These are phyloP conservation scores for Lophium mytilinum DNA, from an alignment of 495 filamentous ascomycete species.

Conservation along the genomic window DNA sequence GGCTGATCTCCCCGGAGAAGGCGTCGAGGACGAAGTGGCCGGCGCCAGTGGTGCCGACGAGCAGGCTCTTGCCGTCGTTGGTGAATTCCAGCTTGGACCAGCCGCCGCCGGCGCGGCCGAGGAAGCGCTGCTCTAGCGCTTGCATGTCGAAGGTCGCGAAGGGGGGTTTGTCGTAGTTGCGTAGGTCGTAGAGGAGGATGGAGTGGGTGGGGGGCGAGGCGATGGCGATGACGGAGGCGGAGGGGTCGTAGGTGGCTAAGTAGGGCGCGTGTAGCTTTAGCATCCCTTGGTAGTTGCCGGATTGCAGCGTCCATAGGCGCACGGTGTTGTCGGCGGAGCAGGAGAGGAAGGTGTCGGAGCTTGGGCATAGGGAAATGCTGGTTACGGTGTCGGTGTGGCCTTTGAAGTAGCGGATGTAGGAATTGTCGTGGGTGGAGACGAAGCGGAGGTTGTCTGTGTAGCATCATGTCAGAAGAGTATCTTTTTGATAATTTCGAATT, in stretches of 20 bases:
- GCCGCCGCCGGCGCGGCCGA: constrained; percentile 41
- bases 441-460: constrained; percentile 71
- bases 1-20: constrained; percentile 67
- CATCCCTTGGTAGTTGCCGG: constrained; percentile 64
- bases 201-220: constrained; percentile 68
- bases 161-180: constrained; percentile 84
- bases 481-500: background rate
- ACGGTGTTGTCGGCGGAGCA: constrained; percentile 83
- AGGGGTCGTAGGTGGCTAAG: constrained; percentile 80
- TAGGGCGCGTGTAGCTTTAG: constrained; percentile 69
- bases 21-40: constrained; percentile 89
- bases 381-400: constrained; percentile 82
- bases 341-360: constrained; percentile 82
- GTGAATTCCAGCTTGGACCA: constrained; percentile 91
- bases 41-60: constrained; percentile 68
- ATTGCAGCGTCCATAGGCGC: constrained; percentile 73
- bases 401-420: constrained; percentile 88
- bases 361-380: constrained; percentile 61
- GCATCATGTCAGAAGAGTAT: background rate
- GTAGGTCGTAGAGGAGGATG: constrained; percentile 84
- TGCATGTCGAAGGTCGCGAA: constrained; percentile 78
- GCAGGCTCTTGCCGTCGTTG: constrained; percentile 83
- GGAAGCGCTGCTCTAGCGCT: constrained; percentile 47
- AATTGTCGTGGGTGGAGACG: constrained; percentile 88
- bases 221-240: constrained; percentile 82